Percentiles rank a stretch among this genome's conserved stretches.
Evolutionary conservation across 352 stramenopile genomes (phyloP).

Genomic region (Peronosclerospora sorghi): DNA sequence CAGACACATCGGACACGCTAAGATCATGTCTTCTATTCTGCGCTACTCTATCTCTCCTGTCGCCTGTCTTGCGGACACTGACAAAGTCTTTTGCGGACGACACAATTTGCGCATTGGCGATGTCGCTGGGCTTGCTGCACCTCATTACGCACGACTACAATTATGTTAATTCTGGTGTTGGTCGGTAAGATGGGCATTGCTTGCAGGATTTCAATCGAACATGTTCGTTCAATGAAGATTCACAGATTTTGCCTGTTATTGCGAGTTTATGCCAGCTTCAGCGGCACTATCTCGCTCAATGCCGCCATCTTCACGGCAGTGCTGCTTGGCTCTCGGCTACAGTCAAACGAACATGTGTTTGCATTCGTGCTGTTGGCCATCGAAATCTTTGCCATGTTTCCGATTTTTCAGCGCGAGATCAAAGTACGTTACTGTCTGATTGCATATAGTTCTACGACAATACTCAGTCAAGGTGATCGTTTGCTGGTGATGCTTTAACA

Average conservation of each 20-base stretch:
- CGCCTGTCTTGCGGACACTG: constrained; percentile 84
- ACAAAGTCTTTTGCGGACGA: constrained; percentile 86
- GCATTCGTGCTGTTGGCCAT: constrained; percentile 86
- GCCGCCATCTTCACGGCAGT: constrained; percentile 88
- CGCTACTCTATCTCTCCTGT: constrained; percentile 76
- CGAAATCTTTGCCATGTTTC: constrained; percentile 86
- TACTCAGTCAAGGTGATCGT: background rate
- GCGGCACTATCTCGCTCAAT: constrained; percentile 87
- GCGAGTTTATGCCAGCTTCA: constrained; percentile 36
- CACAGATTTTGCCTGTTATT: constrained; percentile 3
- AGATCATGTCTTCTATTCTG: constrained; percentile 75
- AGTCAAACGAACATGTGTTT: constrained; percentile 87
- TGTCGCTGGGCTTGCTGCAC: constrained; percentile 69
- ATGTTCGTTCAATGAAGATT: background rate
- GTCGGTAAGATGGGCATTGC: constrained; percentile 22
- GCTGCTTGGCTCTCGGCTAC: constrained; percentile 82
- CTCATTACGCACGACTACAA: constrained; percentile 87
- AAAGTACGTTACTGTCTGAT: constrained; percentile 33
- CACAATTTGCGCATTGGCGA: constrained; percentile 84
- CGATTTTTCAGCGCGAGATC: constrained; percentile 75
- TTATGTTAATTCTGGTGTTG: constrained; percentile 77
- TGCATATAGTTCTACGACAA: too few species aligned
- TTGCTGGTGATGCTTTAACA: constrained; percentile 4
- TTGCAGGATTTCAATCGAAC: background rate
- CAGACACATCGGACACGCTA: constrained; percentile 42